A percentile compares a stretch with the other conserved stretches of the same genome.
Evolutionary conservation across 2,329 filamentous ascomycete genomes (phyloP).

Genomic region (Scedosporium dehoogii): DNA sequence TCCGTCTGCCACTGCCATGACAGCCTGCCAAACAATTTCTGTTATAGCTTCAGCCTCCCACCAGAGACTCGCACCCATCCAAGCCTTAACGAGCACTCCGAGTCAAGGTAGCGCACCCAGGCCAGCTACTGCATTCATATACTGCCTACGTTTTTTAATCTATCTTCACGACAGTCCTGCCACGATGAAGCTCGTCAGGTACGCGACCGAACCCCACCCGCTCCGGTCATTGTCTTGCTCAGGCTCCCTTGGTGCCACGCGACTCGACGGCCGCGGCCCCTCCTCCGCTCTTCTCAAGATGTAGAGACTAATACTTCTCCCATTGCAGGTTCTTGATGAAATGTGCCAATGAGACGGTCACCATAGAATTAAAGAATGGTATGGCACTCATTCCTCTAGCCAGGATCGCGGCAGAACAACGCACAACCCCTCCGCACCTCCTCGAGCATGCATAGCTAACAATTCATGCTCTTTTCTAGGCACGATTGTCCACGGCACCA

Average conservation of each 20-base stretch:
- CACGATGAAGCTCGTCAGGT: conserved; percentile 97
- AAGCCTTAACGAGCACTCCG: background rate
- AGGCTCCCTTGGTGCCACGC: background rate
- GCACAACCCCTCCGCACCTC: background rate
- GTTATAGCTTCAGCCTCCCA: conserved; percentile 2
- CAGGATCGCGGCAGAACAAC: background rate
- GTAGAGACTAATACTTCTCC: conserved; percentile 3
- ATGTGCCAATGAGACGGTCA: conserved; percentile 97
- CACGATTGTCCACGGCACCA: conserved; percentile 93
- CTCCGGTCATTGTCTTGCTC: background rate
- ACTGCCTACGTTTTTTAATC: background rate
- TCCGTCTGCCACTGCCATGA: background rate
- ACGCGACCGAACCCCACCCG: conserved; percentile 28
- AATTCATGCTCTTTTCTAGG: conserved; percentile 42
- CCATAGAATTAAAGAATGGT: conserved; percentile 98
- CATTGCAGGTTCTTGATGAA: conserved; percentile 88
- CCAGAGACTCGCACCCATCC: background rate
- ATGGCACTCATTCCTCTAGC: conserved; percentile 16
- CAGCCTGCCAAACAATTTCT: conserved; percentile 6
- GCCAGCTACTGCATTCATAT: background rate
- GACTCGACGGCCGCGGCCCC: conserved; percentile 1
- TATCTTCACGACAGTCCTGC: conserved; percentile 13
- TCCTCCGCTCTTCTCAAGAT: conserved; percentile 3
- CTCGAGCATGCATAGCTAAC: background rate
- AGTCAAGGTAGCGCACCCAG: background rate